phyloP scores from a whole-genome alignment of 2,329 filamentous ascomycete genomes.

The Xylaria sp. region DNA sequence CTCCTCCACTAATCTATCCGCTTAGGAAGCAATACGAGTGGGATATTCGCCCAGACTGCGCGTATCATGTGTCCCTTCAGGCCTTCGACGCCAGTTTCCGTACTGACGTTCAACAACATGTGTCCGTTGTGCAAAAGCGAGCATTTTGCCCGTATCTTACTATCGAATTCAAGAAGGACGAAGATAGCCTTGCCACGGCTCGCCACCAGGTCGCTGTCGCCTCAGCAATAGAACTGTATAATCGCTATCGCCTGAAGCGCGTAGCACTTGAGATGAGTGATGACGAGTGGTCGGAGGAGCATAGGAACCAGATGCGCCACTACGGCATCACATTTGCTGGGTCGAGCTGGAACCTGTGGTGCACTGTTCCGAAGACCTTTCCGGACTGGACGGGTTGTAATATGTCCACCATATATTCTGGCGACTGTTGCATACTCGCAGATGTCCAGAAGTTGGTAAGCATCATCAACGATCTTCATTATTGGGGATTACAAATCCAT shows the following conservation, averaged over 20 bases:
- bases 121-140: neutral
- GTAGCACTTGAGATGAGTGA: neutral
- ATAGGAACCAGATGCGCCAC: slow-evolving; percentile 4
- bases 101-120: neutral
- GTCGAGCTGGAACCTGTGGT: slow-evolving; percentile 4
- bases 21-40: slow-evolving; percentile 6
- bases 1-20: neutral
- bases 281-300: neutral
- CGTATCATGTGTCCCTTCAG: slow-evolving; percentile 5
- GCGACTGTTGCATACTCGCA: neutral
- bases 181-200: neutral
- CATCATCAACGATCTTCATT: slow-evolving; percentile 10
- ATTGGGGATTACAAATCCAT: slow-evolving; percentile 11
- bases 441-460: neutral
- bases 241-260: slow-evolving; percentile 2
- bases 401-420: neutral
- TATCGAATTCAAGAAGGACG: slow-evolving; percentile 12
- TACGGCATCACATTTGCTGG: slow-evolving; percentile 6
- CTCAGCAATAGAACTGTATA: slow-evolving; percentile 15
- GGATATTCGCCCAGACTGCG: slow-evolving; percentile 17
- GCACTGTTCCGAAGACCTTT: slow-evolving; percentile 9
- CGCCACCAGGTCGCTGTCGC: neutral
- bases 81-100: neutral
- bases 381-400: slow-evolving; percentile 9
- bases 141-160: slow-evolving; percentile 15